Percentiles rank a stretch among this genome's conserved stretches.
Conservation (phyloP, 1,284 basidiomycete genomes). For the Sporisorium graminicola region DNA sequence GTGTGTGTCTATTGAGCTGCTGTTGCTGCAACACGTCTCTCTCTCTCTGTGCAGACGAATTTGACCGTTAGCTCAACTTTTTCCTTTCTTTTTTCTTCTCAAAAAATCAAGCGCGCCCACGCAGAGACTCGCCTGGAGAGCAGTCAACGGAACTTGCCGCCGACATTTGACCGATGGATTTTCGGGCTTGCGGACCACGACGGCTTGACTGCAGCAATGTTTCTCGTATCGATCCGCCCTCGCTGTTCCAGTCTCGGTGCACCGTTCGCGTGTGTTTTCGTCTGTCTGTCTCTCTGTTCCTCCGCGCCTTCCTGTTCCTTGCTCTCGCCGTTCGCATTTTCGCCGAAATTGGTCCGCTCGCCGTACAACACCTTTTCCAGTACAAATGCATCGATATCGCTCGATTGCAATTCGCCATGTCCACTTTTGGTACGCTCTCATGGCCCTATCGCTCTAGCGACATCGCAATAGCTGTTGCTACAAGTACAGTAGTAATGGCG, state of each 20-base stretch:
- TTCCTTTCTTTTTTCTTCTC: constrained; percentile 19
- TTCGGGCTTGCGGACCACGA: constrained; percentile 10
- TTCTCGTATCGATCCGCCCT: constrained; percentile 33
- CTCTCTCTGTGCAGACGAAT: constrained; percentile 5
- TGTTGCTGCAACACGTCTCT: constrained; percentile 6
- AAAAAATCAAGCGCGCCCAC: background rate
- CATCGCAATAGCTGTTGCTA: background rate
- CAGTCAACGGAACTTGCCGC: constrained; percentile 10
- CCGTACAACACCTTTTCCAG: background rate
- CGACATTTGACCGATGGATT: constrained; percentile 46
- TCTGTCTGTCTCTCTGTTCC: background rate
- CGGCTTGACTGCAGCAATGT: background rate
- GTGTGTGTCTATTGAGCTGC: constrained; percentile 5
- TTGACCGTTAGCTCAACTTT: constrained; percentile 15
- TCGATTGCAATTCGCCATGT: background rate
- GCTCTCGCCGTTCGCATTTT: constrained; percentile 15
- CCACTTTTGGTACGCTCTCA: background rate
- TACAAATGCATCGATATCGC: constrained; percentile 3
- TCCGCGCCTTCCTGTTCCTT: no score
- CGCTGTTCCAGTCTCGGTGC: constrained; percentile 1
- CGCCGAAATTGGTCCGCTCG: constrained; percentile 23
- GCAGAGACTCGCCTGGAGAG: background rate
- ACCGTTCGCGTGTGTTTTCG: constrained; percentile 9
- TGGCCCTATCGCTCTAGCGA: background rate
- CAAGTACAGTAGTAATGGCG: background rate